A percentile compares a stretch with the other conserved stretches of the same genome.
Conservation (phyloP, 352 stramenopile genomes). For the Phytophthora palmivora region DNA sequence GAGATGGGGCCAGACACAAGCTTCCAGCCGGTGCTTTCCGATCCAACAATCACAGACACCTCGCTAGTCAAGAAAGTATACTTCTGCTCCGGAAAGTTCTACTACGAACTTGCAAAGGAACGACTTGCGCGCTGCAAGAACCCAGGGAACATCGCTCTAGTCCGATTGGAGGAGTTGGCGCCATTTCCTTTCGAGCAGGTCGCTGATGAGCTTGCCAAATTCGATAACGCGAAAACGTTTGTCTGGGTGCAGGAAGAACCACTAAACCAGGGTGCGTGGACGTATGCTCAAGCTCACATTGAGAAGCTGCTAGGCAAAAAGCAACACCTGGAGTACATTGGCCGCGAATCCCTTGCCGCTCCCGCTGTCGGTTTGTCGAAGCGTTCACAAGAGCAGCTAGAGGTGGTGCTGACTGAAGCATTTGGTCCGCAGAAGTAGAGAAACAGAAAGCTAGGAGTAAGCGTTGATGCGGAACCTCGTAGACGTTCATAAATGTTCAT, state of each 20-base stretch:
- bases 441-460: neutral
- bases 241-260: conserved; percentile 88
- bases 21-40: conserved; percentile 77
- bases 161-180: conserved; percentile 85
- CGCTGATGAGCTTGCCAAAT: conserved; percentile 57
- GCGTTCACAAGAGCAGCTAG: conserved; percentile 64
- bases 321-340: conserved; percentile 69
- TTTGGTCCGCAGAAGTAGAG: conserved; percentile 50
- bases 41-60: conserved; percentile 52
- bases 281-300: conserved; percentile 71
- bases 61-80: conserved; percentile 73
- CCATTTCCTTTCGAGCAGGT: conserved; percentile 86
- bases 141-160: conserved; percentile 63
- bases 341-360: conserved; percentile 73
- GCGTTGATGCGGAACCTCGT: neutral
- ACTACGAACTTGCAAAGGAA: conserved; percentile 85
- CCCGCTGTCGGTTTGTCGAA: conserved; percentile 80
- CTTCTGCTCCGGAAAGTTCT: conserved; percentile 88
- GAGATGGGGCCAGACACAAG: conserved; percentile 62
- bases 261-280: conserved; percentile 83
- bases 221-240: conserved; percentile 70
- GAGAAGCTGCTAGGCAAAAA: conserved; percentile 77
- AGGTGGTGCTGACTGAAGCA: conserved; percentile 70
- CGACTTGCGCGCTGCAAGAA: conserved; percentile 53
- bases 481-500: too few species aligned